Evolutionary conservation across 1,139 yeast species (phyloP), one percentile per base, ranked within the genome.

Genomic region (Scheffersomyces insectosa): DNA sequence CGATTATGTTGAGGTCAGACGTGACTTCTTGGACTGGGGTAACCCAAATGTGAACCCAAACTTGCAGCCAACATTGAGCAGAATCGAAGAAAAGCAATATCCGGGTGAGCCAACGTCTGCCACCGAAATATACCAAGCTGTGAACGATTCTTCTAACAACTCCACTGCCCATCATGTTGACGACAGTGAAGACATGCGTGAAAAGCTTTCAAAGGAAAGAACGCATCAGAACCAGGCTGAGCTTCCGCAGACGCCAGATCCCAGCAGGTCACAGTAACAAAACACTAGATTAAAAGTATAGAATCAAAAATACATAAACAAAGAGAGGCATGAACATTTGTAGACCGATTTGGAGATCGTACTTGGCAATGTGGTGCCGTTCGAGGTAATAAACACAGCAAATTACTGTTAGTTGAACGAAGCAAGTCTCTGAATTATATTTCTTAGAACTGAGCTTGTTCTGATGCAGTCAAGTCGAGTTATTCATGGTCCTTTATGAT

Each of bases 1-100:
- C 64, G 98, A 93, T 68, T 93, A 90, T 62, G 97, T 93, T 46
- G 99, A 93, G 71, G 96, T 91, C 15, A 81, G 98, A 67, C 82
- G 98, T 64, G 96, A 91, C 67, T 91, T 87, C 68, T 78, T 87
- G 59, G 88, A 89, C 54, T 88, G 78, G 78, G 70, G 56, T 51
- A 65, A 74, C 57, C 51, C 59, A 31, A 56, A 67, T 40, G 56
- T 69, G 43, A 66, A 65, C 38, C 54, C 67, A n/a, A 56, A 50
- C 37, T 55, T 55, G 23, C 62, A 59, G 42, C 14, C 43, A 36
- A 20, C 42, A 44, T 16, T 49, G 45, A 11, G 41, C 47, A 7
- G 42, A 40, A 5, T 36, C 41, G 13, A 31, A 36, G 13, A 38
- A 34, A 8, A 31, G 20, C 20, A 15, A 11, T 31, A n/a, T 20